phyloP scores from a whole-genome alignment of 257 asterid genomes.

The Primulina tabacum region DNA sequence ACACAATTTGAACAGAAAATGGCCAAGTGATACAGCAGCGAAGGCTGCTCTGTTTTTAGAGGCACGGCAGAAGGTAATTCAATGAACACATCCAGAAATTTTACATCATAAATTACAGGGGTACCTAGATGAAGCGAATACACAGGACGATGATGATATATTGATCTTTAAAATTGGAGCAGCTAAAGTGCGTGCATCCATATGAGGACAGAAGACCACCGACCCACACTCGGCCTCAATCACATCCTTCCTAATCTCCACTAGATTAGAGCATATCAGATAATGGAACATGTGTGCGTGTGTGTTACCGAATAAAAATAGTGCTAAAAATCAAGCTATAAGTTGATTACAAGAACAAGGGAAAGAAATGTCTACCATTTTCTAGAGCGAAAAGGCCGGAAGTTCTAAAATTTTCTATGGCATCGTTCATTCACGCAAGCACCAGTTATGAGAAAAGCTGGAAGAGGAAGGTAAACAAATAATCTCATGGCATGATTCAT shows the following conservation, averaged over 20 bases:
- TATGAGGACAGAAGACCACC: not conserved
- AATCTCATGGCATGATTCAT: not conserved
- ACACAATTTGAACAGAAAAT: not conserved
- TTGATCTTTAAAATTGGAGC: no score
- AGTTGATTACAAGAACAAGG: not conserved
- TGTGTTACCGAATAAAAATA: not conserved
- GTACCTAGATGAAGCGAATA: not conserved
- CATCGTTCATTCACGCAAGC: not conserved
- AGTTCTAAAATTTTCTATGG: not conserved
- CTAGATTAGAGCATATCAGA: not conserved
- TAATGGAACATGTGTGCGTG: not conserved
- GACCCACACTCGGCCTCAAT: not conserved
- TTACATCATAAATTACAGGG: not conserved
- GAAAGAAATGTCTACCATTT: not conserved
- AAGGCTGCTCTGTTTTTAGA: not conserved
- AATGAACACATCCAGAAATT: not conserved
- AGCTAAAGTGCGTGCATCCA: not conserved
- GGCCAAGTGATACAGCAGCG: not conserved
- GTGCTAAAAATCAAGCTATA: not conserved
- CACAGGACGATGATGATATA: not conserved
- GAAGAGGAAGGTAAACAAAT: not conserved
- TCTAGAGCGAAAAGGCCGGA: not conserved
- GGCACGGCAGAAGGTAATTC: conserved; percentile 1
- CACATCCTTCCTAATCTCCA: not conserved
- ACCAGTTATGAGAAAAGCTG: not conserved